These are phyloP conservation scores for Claviceps pusilla DNA, from an alignment of 2,329 filamentous ascomycete species.

Conservation along the genomic window DNA sequence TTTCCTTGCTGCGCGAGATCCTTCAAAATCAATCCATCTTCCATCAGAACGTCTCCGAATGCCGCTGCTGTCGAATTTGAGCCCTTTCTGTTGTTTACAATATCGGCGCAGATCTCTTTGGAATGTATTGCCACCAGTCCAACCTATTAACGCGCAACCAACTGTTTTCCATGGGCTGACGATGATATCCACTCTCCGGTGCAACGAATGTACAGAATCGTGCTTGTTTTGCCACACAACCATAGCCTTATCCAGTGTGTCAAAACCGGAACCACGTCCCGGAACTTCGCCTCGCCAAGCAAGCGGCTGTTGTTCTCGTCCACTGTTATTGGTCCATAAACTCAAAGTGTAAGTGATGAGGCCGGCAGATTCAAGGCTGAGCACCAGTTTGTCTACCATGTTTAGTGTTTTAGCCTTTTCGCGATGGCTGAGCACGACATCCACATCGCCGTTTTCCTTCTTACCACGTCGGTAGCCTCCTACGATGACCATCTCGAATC, in stretches of 20 bases:
- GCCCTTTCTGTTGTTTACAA: constrained; percentile 52
- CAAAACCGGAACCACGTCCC: constrained; percentile 48
- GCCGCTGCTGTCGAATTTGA: constrained; percentile 88
- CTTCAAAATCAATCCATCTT: constrained; percentile 53
- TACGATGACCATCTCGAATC: constrained; percentile 47
- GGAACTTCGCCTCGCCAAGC: constrained; percentile 32
- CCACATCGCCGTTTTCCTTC: constrained; percentile 60
- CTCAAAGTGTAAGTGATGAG: constrained; percentile 73
- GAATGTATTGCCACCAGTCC: constrained; percentile 81
- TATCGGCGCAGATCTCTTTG: constrained; percentile 73
- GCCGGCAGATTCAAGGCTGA: constrained; percentile 48
- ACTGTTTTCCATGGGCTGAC: constrained; percentile 76
- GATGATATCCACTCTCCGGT: constrained; percentile 84
- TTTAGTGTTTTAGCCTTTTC: constrained; percentile 51
- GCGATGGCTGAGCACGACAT: constrained; percentile 69
- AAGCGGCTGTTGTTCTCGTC: constrained; percentile 51
- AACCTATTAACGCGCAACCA: constrained; percentile 76
- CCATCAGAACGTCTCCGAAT: constrained; percentile 54
- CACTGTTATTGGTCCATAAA: constrained; percentile 53
- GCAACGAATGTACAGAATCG: constrained; percentile 24
- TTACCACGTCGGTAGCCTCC: constrained; percentile 77
- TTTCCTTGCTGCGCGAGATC: background rate
- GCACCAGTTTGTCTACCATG: constrained; percentile 60
- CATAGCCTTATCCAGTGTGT: constrained; percentile 79
- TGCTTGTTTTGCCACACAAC: constrained; percentile 63